These are phyloP conservation scores for Gigaspora rosea DNA, from an alignment of 192 early-diverging fungal genomes.

Conservation along the genomic window DNA sequence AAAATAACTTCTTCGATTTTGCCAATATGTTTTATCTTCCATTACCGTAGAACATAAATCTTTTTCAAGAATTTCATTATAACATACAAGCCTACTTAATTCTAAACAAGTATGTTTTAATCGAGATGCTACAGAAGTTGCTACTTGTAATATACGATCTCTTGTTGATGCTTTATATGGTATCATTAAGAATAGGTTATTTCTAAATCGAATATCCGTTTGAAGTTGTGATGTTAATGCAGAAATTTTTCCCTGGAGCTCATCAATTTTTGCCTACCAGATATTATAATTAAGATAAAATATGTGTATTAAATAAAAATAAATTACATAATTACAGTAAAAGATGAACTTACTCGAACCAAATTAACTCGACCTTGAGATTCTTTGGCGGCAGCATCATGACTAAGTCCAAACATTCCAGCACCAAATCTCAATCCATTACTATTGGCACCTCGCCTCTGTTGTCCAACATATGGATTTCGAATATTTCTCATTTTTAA, in stretches of 20 bases:
- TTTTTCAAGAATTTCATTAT: constrained; percentile 66
- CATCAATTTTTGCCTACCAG: constrained; percentile 14
- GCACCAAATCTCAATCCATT: not conserved
- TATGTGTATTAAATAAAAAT: not conserved
- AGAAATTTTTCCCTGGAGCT: constrained; percentile 14
- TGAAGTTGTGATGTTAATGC: constrained; percentile 42
- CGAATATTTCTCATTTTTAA: constrained; percentile 36
- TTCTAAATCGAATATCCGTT: constrained; percentile 59
- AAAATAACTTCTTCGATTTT: constrained; percentile 10
- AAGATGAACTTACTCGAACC: not conserved
- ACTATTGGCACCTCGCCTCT: not conserved
- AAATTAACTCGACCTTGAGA: constrained; percentile 4
- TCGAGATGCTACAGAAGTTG: constrained; percentile 56
- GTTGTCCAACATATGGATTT: not conserved
- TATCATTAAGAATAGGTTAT: constrained; percentile 67
- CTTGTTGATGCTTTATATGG: constrained; percentile 64
- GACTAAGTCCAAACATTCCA: not conserved
- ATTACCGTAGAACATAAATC: constrained; percentile 30
- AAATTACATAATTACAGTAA: not conserved
- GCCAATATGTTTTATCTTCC: constrained; percentile 26
- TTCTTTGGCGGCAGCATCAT: not conserved
- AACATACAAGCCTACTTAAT: constrained; percentile 70
- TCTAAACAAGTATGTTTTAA: constrained; percentile 58
- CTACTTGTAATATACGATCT: constrained; percentile 59
- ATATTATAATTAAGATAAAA: not conserved